Evolutionary conservation across 208 protist species (phyloP).

Genomic region (Leishmania tarentolae): DNA sequence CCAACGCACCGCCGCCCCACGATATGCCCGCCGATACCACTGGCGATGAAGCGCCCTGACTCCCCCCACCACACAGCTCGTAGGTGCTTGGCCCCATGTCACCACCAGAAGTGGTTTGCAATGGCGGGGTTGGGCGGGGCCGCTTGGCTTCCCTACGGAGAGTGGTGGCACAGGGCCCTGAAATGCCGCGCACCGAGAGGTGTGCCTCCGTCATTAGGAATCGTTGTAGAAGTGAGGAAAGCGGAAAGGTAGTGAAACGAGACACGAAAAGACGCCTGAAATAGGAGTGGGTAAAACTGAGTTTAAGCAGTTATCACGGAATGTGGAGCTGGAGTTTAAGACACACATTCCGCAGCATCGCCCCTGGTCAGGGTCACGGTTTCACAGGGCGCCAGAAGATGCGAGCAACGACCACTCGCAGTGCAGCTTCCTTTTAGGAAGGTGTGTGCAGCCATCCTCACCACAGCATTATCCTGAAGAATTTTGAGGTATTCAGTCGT

Average conservation of each 20-base stretch:
- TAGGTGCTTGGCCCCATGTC: background rate
- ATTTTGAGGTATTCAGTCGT: constrained; percentile 94
- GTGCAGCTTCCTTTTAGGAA: constrained; percentile 43
- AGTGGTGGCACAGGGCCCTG: background rate
- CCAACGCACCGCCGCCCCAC: background rate
- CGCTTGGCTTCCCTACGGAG: background rate
- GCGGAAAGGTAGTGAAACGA: background rate
- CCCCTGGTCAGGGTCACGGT: constrained; percentile 56
- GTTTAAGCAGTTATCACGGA: constrained; percentile 37
- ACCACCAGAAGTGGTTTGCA: background rate
- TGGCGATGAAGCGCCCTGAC: background rate
- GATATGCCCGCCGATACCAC: background rate
- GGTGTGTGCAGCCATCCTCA: constrained; percentile 79
- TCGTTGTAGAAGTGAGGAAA: background rate
- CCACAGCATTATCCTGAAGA: constrained; percentile 84
- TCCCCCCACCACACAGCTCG: background rate
- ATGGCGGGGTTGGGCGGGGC: background rate
- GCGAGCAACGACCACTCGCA: constrained; percentile 48
- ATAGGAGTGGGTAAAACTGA: background rate
- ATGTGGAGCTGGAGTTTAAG: constrained; percentile 74
- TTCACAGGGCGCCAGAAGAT: constrained; percentile 66
- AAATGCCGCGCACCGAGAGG: background rate
- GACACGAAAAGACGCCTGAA: background rate
- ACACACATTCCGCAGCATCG: constrained; percentile 86
- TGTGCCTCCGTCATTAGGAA: background rate